Evolutionary conservation across 441 rosid genomes (phyloP).

Genomic region (Gossypium davidsonii): DNA sequence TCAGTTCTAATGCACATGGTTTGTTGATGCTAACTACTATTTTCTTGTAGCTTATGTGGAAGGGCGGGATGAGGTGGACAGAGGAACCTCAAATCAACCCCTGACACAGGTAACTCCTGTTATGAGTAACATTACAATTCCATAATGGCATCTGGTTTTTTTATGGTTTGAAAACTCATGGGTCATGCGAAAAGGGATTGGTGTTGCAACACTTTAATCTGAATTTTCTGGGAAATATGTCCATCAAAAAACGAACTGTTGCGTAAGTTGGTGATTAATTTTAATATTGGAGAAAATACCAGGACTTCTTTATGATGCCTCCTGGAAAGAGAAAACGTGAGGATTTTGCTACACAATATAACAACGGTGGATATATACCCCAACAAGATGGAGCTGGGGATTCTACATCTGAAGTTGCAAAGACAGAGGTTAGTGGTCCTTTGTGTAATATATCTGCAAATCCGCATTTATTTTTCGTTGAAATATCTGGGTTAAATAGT

Average conservation of each 20-base stretch:
- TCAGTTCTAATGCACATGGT: not conserved
- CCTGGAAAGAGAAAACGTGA: constrained; percentile 92
- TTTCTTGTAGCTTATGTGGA: constrained; percentile 74
- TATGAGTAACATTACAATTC: constrained; percentile 11
- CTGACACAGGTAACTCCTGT: constrained; percentile 60
- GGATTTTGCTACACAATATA: constrained; percentile 53
- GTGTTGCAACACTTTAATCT: not conserved
- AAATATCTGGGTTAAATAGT: not conserved
- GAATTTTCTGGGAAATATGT: constrained; percentile 13
- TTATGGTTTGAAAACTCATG: constrained; percentile 3
- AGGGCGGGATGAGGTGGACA: constrained; percentile 83
- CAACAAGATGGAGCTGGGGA: constrained; percentile 97
- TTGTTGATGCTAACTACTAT: constrained; percentile 15
- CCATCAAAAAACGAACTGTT: constrained; percentile 6
- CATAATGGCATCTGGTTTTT: constrained; percentile 4
- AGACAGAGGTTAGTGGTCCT: constrained; percentile 30
- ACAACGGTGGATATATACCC: constrained; percentile 80
- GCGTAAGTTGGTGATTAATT: constrained; percentile 19
- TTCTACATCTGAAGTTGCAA: constrained; percentile 24
- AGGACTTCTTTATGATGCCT: constrained; percentile 79
- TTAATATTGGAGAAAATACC: constrained; percentile 33
- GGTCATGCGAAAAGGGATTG: constrained; percentile 7
- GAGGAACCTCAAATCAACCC: constrained; percentile 66
- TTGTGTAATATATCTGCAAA: not conserved
- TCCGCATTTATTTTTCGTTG: not conserved